Evolutionary conservation across 352 stramenopile species (phyloP), one percentile per base, ranked within the genome.

Genomic region (Plasmopara viticola): DNA sequence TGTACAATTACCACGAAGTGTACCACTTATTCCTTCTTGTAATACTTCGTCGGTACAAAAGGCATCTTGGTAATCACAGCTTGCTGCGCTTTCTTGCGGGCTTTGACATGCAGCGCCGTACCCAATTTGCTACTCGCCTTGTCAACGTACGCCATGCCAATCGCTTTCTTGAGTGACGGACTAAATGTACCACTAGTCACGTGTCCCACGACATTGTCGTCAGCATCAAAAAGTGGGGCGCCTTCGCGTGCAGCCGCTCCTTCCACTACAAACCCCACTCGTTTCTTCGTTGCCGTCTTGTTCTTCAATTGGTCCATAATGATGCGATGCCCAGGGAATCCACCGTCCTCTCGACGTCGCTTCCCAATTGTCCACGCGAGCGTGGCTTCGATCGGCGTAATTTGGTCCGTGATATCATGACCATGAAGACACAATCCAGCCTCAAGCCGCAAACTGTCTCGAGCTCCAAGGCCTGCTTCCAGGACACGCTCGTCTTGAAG

Each of bases 71-170:
- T 91, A 46, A 99, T 83, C 33, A 87, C 77, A 6, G 94, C 87
- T 39, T 80, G 75, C 68, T 97, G 80, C 72, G 96, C 85, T 72
- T 99, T 99, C 64, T 90, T 90, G 59, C 96, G 90, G 40, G 98
- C 95, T 69, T 97, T 97, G 8, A 99, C 62, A 48, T 86, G 79
- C 48, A 99, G 68, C 51, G 96, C 71, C 41, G 95, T 99, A 55
- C 93, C 95, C 44, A 86, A 63, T 75, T 98, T 99, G 48, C 74
- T 60, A 44, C 84, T 44, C 8, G 59, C 77, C 57, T 95, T 98
- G 54, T 92, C 75, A 29, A 99, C 93, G 72, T 99, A 99, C 48
- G 95, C 96, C 97, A 99, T 99, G 41, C 96, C 95, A 58, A 99
- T 94, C 6, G 96, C 94, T 53, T 90, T 90, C 74, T 98, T 97